Percentiles rank a stretch among this genome's conserved stretches.
phyloP scores from a whole-genome alignment of 2,329 filamentous ascomycete species.

The Volutella citrinella region DNA sequence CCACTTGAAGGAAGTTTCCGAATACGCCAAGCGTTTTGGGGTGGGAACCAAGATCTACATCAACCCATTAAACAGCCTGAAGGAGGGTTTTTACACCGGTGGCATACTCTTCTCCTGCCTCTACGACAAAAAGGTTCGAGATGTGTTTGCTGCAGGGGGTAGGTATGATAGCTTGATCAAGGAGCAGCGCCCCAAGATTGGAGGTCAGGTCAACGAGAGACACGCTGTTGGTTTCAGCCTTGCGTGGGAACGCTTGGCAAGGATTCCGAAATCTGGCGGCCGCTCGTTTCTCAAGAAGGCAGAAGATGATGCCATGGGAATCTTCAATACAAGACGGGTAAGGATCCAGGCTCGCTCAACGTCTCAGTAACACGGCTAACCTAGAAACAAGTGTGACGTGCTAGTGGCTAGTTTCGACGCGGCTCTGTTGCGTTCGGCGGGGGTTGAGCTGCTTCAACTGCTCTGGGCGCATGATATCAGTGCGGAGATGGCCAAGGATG shows the following conservation, averaged over 20 bases:
- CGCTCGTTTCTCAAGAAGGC: conserved; percentile 67
- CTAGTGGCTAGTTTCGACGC: conserved; percentile 86
- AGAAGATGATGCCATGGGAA: conserved; percentile 56
- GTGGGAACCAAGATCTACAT: conserved; percentile 78
- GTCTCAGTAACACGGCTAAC: too few relatives aligned
- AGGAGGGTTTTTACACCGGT: conserved; percentile 84
- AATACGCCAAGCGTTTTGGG: conserved; percentile 72
- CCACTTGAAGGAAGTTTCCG: conserved; percentile 74
- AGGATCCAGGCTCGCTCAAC: conserved; percentile 30
- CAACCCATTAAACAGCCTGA: conserved; percentile 80
- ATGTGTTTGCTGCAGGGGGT: conserved; percentile 90
- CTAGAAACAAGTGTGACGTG: conserved; percentile 90
- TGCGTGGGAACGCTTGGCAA: conserved; percentile 78
- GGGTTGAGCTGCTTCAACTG: conserved; percentile 72
- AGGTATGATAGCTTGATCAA: conserved; percentile 88
- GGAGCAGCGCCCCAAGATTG: conserved; percentile 72
- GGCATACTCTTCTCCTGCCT: conserved; percentile 89
- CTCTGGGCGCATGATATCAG: conserved; percentile 84
- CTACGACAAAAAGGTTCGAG: conserved; percentile 77
- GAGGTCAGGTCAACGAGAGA: conserved; percentile 59
- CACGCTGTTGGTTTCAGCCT: conserved; percentile 92
- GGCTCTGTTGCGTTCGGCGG: conserved; percentile 69
- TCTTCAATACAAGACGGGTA: conserved; percentile 63
- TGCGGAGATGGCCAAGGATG: conserved; percentile 81
- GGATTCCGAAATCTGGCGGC: conserved; percentile 54